A percentile compares a stretch with the other conserved stretches of the same genome.
These are phyloP conservation scores for Boletus tomentosulus DNA, from an alignment of 768 basidiomycete genomes.

Conservation along the genomic window DNA sequence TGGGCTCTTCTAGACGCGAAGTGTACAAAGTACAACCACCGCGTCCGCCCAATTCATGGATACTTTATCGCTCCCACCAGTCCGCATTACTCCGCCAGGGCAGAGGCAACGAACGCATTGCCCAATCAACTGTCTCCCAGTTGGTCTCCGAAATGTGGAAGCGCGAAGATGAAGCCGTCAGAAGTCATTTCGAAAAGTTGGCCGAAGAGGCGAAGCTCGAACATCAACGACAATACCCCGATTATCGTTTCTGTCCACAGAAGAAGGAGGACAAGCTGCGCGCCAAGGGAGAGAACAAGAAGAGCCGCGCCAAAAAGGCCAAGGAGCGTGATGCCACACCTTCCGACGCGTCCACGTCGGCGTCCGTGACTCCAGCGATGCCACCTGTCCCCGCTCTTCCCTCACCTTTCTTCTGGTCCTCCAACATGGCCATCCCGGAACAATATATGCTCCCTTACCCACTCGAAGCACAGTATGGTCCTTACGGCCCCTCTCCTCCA, in stretches of 20 bases:
- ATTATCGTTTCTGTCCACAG: conserved; percentile 54
- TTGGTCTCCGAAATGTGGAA: conserved; percentile 64
- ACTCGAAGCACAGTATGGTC: conserved; percentile 26
- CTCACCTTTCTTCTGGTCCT: neutral
- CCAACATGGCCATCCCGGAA: conserved; percentile 11
- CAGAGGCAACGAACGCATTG: conserved; percentile 24
- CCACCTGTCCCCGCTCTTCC: conserved; percentile 1
- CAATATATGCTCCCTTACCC: conserved; percentile 19
- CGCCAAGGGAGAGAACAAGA: conserved; percentile 37
- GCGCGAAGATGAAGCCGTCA: conserved; percentile 45
- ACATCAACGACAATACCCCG: conserved; percentile 49
- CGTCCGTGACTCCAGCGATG: conserved; percentile 1
- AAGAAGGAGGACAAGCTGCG: conserved; percentile 50
- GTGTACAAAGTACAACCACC: conserved; percentile 38
- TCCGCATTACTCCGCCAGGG: conserved; percentile 27
- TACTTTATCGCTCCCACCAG: conserved; percentile 68
- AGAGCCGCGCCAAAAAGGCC: conserved; percentile 22
- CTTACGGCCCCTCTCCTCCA: conserved; percentile 50
- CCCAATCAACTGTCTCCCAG: conserved; percentile 65
- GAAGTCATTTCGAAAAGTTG: conserved; percentile 46
- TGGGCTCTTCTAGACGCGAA: neutral
- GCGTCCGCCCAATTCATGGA: conserved; percentile 81
- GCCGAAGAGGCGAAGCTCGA: conserved; percentile 52
- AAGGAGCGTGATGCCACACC: conserved; percentile 20
- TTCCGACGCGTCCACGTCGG: neutral